Base-by-base conservation (phyloP, 257 asterid genomes). In the Nicotiana sylvestris region DNA sequence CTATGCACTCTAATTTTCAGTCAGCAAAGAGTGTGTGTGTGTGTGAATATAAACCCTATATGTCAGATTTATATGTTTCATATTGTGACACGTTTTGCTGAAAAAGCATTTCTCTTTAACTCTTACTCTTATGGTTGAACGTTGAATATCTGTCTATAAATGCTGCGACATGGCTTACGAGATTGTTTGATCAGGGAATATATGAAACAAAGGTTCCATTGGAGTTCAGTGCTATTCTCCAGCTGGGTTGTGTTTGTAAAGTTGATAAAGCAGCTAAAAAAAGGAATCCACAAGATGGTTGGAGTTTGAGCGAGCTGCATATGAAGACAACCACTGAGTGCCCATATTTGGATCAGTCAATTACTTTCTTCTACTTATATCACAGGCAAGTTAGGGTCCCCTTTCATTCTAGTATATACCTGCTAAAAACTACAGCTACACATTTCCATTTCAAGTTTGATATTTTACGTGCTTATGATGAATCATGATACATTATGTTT, bases 261-360 rank as follows among this genome's bases (percentile, higher is more conserved):
- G 99, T 93, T 67, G 98, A 96, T 86, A 92, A 91, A 87, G 86
- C 92, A 11, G 94, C 93, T n/a, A 91, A 87, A 83, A 94, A 88
- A 76, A 77, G 92, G 84, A 94, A 90, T 87, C 80, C 85, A 37
- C 97, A 91, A 84, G 98, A 90, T 67, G 93, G 92, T 85, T 96
- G 99, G 99, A 91, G 86, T 85, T 85, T 94, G 89, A 89, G 86
- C 83, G 98, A 96, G 86, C 90, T 96, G 91, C 95, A 93, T 86
- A 96, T 94, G 98, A 96, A 93, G 91, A 96, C 99, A 81, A 94
- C 99, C 57, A 90, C 99, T 9, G 98, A 96, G 89, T 96, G 96
- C 86, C 87, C 98, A 49, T 96, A 96, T 86, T 91, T 96, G 86
- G 99, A 94, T 81, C 87, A 93, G 66, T 89, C 98, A 64, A 79